These are phyloP conservation scores for Pythium apleroticum DNA, from an alignment of 352 stramenopile genomes.

Conservation along the genomic window DNA sequence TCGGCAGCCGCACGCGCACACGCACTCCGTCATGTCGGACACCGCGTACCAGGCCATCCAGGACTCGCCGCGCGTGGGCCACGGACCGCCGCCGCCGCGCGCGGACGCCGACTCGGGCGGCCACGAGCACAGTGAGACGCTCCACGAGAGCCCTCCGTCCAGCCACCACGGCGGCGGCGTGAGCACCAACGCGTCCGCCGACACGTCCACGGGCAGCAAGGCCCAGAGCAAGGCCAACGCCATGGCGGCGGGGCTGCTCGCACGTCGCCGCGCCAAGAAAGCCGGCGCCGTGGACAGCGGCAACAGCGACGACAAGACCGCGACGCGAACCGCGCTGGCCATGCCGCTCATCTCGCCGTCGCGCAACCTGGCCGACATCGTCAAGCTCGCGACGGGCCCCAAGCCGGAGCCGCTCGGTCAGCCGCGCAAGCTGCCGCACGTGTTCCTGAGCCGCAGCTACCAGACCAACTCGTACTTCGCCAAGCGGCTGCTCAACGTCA, in stretches of 20 bases:
- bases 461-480: constrained; percentile 83
- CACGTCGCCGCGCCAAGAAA: constrained; percentile 18
- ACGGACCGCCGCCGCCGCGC: not conserved
- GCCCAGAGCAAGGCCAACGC: constrained; percentile 3
- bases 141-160: constrained; percentile 28
- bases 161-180: not conserved
- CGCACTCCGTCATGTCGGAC: not conserved
- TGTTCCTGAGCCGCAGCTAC: constrained; percentile 53
- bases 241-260: constrained; percentile 11
- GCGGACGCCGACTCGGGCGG: not conserved
- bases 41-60: constrained; percentile 26
- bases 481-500: constrained; percentile 50
- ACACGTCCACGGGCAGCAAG: not conserved
- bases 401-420: constrained; percentile 29
- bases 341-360: constrained; percentile 24
- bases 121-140: constrained; percentile 24
- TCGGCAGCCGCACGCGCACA: not conserved
- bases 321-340: not conserved
- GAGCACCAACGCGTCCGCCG: not conserved
- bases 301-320: constrained; percentile 1
- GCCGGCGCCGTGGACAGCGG: not conserved
- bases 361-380: constrained; percentile 27
- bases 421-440: constrained; percentile 38
- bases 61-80: constrained; percentile 17
- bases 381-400: constrained; percentile 19